Evolutionary conservation across 768 basidiomycete species (phyloP).

Genomic region (Podaxis pistillaris): DNA sequence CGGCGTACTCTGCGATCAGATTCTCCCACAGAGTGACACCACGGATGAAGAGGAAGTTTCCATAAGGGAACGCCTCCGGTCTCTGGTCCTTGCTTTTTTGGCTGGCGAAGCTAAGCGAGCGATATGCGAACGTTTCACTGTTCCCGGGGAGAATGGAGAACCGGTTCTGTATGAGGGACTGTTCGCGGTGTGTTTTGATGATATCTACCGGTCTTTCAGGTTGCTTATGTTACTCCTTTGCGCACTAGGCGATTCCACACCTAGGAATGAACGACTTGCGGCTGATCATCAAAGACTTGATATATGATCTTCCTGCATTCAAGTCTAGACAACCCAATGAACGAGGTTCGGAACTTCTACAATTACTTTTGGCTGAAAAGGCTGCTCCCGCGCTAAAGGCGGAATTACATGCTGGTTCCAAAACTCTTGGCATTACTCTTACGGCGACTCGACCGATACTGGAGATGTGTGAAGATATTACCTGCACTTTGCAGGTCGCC

Average conservation of each 20-base stretch:
- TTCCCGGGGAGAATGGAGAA: constrained; percentile 45
- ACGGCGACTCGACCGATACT: background rate
- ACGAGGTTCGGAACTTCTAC: constrained; percentile 16
- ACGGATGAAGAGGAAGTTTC: constrained; percentile 57
- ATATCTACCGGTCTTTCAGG: background rate
- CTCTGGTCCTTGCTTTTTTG: constrained; percentile 60
- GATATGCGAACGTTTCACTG: constrained; percentile 41
- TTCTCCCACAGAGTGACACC: constrained; percentile 47
- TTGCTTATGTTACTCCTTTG: constrained; percentile 11
- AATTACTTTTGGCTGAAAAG: constrained; percentile 33
- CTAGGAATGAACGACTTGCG: constrained; percentile 39
- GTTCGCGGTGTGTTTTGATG: constrained; percentile 39
- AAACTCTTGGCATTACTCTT: background rate
- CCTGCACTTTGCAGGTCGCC: constrained; percentile 22
- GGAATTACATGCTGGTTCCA: constrained; percentile 17
- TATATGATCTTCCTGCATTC: constrained; percentile 14
- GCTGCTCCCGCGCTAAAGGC: constrained; percentile 33
- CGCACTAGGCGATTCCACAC: constrained; percentile 47
- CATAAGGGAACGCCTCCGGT: constrained; percentile 55
- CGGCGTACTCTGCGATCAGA: constrained; percentile 68
- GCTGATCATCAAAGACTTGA: constrained; percentile 30
- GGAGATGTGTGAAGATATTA: constrained; percentile 10
- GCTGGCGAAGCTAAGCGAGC: constrained; percentile 46
- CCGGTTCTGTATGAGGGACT: constrained; percentile 46
- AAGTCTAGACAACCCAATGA: constrained; percentile 2